Conservation (phyloP, 2,329 filamentous ascomycete genomes). For the Aspergillus clavatus region DNA sequence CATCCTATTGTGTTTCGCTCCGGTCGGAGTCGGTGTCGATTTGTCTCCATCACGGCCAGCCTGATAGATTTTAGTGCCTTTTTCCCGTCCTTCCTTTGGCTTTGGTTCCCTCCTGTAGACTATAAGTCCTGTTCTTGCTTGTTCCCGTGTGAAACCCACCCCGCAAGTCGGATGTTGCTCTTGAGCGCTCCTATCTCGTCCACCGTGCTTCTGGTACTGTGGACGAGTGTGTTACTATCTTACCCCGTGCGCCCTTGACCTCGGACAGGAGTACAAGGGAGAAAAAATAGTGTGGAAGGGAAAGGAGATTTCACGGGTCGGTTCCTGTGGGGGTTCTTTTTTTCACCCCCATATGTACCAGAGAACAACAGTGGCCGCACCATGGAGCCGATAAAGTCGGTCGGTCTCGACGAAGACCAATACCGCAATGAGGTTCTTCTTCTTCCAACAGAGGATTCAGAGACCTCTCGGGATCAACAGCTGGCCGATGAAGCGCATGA, state of each 20-base stretch:
- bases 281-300: too few species aligned
- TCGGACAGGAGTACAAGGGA: not conserved
- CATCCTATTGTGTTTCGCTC: not conserved
- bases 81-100: conserved; percentile 10
- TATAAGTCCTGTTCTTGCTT: not conserved
- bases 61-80: conserved; percentile 2
- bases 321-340: not conserved
- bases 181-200: conserved; percentile 26
- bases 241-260: conserved; percentile 8
- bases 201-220: conserved; percentile 27
- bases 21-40: too few species aligned
- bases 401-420: conserved; percentile 31
- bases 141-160: conserved; percentile 6
- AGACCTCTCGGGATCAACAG: conserved; percentile 35
- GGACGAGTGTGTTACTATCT: conserved; percentile 26
- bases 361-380: conserved; percentile 10
- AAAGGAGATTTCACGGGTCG: not conserved
- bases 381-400: conserved; percentile 20
- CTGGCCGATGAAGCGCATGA: conserved; percentile 35
- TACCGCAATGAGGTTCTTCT: conserved; percentile 37
- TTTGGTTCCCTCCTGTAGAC: too few species aligned
- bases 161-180: conserved; percentile 29
- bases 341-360: conserved; percentile 11
- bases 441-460: conserved; percentile 30
- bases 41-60: not conserved